phyloP scores from a whole-genome alignment of 2,329 filamentous ascomycete genomes.

The Paecilomyces formosus region DNA sequence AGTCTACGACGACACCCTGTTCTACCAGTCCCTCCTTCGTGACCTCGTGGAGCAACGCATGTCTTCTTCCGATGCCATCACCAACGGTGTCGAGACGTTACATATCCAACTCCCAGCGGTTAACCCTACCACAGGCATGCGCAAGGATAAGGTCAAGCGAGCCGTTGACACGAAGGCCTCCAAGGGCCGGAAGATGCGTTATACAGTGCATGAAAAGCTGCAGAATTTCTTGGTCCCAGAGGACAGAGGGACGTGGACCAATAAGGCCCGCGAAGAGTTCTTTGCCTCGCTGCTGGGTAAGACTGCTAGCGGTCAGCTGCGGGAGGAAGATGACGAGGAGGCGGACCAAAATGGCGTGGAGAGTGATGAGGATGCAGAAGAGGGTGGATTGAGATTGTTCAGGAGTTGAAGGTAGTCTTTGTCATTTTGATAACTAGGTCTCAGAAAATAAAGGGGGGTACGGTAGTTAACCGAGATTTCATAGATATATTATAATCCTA shows the following conservation, averaged over 20 bases:
- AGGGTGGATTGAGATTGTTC: constrained; percentile 27
- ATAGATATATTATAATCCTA: background rate
- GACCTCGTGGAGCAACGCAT: constrained; percentile 87
- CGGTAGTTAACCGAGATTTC: background rate
- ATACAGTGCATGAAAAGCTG: constrained; percentile 92
- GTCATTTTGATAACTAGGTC: background rate
- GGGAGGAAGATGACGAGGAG: constrained; percentile 51
- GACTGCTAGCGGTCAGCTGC: constrained; percentile 55
- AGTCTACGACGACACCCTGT: constrained; percentile 90
- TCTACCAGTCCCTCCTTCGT: constrained; percentile 88
- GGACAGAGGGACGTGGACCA: constrained; percentile 72
- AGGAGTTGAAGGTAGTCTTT: constrained; percentile 7
- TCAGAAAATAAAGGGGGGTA: background rate
- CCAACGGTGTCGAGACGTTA: constrained; percentile 39
- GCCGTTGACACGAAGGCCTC: constrained; percentile 88
- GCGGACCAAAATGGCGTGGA: constrained; percentile 22
- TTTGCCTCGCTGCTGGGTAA: constrained; percentile 66
- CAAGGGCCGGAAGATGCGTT: constrained; percentile 89
- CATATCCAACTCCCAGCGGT: constrained; percentile 27
- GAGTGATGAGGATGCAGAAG: constrained; percentile 18
- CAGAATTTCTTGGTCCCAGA: constrained; percentile 98
- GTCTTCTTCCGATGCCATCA: constrained; percentile 46
- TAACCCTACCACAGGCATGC: constrained; percentile 36
- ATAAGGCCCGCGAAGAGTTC: constrained; percentile 66
- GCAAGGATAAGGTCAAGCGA: constrained; percentile 62